Base-by-base conservation (phyloP, 225 moss, liverwort and hornwort species). In the Physcomitrellopsis africana region DNA sequence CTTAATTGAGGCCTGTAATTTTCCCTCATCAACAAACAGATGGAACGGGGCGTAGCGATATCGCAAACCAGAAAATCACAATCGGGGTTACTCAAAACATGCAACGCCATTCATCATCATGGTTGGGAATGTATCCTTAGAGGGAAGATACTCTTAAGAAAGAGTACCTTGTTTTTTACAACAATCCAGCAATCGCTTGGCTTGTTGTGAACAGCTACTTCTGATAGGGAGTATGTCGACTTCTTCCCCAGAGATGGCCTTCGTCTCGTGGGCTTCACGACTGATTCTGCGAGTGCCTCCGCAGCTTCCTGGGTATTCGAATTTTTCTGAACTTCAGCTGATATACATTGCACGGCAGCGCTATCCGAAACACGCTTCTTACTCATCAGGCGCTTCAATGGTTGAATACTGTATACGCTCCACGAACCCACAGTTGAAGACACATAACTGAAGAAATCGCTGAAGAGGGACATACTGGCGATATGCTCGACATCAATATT, bases 131-230 rank as follows among this genome's bases (percentile, higher is more conserved):
- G 1, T 24, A 24, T 1, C 24, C 24, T 24, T 24, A 1, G 24
- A 1, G 24, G 1, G 24, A 1, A 24, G 1, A 1, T 24, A 24
- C 24, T 24, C 1, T 24, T 24, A 24, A 24, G 24, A 24, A 24
- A 24, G 1, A 7, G 1, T 37, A 90, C 90, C 90, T 95, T 99
- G 41, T 87, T 92, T 70, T 95, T 99, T 72, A 95, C 75, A 23
- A 88, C 76, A 80, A 99, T 94, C 97, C 95, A 99, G 81, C 90
- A 93, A 76, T 99, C 95, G 12, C 67, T 53, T 18, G 77, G 72
- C 47, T 86, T 87, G 37, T 86, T 82, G 79, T 99, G 97, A 26
- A 66, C 68, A 53, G 90, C 86, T 48, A 99, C 89, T 22, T 92
- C 89, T 72, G 82, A 80, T 16, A 81, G 19, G 29, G 56, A 10